A percentile compares a stretch with the other conserved stretches of the same genome.
These are phyloP conservation scores for Durio zibethinus DNA, from an alignment of 345 rosid species.

Conservation along the genomic window DNA sequence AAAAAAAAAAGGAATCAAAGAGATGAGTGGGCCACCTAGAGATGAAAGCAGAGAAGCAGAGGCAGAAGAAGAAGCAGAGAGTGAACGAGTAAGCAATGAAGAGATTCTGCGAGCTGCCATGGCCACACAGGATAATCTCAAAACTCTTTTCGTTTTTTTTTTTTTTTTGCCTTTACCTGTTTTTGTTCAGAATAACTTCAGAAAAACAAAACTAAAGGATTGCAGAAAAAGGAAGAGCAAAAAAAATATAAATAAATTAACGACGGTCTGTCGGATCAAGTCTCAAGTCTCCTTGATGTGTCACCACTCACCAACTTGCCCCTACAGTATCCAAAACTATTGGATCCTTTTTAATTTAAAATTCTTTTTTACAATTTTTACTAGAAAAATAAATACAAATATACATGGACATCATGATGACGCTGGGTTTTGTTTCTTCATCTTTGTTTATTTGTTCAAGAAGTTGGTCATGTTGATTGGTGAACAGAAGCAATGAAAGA, in stretches of 20 bases:
- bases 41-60: constrained; percentile 37
- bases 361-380: not conserved
- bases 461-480: not conserved
- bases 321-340: not conserved
- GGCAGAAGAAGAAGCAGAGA: constrained; percentile 36
- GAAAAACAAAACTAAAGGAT: not conserved
- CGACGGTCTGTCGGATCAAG: not conserved
- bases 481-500: not conserved
- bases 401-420: not conserved
- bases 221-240: too few species aligned
- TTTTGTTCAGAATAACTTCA: not conserved
- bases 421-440: not conserved
- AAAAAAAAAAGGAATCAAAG: not conserved
- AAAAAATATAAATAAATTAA: not conserved
- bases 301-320: not conserved
- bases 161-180: not conserved
- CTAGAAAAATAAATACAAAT: not conserved
- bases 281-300: not conserved
- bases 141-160: not conserved
- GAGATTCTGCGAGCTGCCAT: constrained; percentile 67
- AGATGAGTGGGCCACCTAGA: constrained; percentile 31
- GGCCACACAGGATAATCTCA: constrained; percentile 3
- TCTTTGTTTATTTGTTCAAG: not conserved
- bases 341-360: not conserved
- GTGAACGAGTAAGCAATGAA: constrained; percentile 48